Conservation (phyloP, 148 eudicot genomes). For the Arctostaphylos glauca region DNA sequence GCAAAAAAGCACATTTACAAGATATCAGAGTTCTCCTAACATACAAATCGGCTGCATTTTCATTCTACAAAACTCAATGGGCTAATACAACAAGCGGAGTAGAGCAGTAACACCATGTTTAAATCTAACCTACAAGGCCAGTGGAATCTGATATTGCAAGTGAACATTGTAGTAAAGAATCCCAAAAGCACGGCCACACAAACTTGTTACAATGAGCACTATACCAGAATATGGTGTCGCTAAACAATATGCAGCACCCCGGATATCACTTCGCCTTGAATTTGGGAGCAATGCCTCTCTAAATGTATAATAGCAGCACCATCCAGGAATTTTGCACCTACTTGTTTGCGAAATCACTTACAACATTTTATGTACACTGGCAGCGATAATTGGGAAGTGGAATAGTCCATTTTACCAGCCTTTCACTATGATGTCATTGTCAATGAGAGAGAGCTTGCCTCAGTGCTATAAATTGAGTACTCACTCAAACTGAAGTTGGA, state of each 20-base stretch:
- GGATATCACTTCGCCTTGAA: background rate
- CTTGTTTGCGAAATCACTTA: conserved; percentile 6
- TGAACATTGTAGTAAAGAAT: background rate
- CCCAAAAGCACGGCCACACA: background rate
- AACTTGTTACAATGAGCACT: background rate
- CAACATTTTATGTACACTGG: conserved; percentile 21
- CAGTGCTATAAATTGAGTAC: conserved; percentile 67
- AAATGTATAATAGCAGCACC: background rate
- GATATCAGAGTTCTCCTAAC: background rate
- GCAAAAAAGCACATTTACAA: background rate
- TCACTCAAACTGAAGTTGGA: conserved; percentile 62
- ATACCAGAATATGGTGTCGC: background rate
- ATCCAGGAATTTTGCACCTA: background rate
- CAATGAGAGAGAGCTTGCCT: conserved; percentile 58
- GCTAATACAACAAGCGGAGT: background rate
- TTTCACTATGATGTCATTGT: conserved; percentile 15
- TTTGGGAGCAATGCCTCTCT: background rate
- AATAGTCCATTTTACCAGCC: conserved; percentile 14
- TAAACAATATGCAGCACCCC: background rate
- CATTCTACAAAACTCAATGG: background rate
- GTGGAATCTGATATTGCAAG: background rate
- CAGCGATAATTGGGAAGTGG: conserved; percentile 1
- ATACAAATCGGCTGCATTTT: conserved; percentile 10
- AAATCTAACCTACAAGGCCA: background rate
- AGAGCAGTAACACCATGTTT: background rate